Evolutionary conservation across 2,329 filamentous ascomycete genomes (phyloP).

Genomic region (Sphaerulina populicola): DNA sequence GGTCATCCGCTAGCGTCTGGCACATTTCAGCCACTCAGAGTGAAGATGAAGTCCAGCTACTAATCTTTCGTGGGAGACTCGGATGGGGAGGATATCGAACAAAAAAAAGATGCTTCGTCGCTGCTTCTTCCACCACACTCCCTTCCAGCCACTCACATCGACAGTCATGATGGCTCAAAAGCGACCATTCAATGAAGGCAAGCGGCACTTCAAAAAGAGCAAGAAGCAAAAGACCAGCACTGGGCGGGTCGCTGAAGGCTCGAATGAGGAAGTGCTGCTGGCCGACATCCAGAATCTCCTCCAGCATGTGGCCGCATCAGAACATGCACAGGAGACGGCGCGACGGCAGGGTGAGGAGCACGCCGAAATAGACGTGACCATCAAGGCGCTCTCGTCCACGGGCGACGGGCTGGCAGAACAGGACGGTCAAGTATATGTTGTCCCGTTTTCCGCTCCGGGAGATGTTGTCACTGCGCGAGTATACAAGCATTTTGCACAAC

Average conservation of each 20-base stretch:
- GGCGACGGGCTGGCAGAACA: slow-evolving; percentile 78
- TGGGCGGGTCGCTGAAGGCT: slow-evolving; percentile 39
- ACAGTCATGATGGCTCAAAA: slow-evolving; percentile 32
- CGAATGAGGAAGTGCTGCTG: slow-evolving; percentile 43
- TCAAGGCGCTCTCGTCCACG: slow-evolving; percentile 76
- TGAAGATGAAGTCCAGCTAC: too few species aligned
- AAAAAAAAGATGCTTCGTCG: too few species aligned
- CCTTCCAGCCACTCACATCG: not conserved
- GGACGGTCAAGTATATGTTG: slow-evolving; percentile 66
- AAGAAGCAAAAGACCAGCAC: slow-evolving; percentile 43
- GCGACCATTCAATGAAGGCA: slow-evolving; percentile 33
- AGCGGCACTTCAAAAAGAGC: slow-evolving; percentile 37
- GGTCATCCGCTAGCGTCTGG: too few species aligned
- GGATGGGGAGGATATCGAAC: too few species aligned
- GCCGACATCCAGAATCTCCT: slow-evolving; percentile 40
- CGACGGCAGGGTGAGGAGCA: slow-evolving; percentile 50
- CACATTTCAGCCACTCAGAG: too few species aligned
- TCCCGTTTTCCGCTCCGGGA: slow-evolving; percentile 81
- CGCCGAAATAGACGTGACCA: slow-evolving; percentile 71
- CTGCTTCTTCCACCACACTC: not conserved
- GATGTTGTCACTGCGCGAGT: slow-evolving; percentile 73
- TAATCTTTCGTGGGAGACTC: not conserved
- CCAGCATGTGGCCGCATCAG: slow-evolving; percentile 26
- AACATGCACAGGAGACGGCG: slow-evolving; percentile 11
- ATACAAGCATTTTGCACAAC: slow-evolving; percentile 57